These are phyloP conservation scores for Chaetomium strumarium DNA, from an alignment of 2,329 filamentous ascomycete genomes.

Conservation along the genomic window DNA sequence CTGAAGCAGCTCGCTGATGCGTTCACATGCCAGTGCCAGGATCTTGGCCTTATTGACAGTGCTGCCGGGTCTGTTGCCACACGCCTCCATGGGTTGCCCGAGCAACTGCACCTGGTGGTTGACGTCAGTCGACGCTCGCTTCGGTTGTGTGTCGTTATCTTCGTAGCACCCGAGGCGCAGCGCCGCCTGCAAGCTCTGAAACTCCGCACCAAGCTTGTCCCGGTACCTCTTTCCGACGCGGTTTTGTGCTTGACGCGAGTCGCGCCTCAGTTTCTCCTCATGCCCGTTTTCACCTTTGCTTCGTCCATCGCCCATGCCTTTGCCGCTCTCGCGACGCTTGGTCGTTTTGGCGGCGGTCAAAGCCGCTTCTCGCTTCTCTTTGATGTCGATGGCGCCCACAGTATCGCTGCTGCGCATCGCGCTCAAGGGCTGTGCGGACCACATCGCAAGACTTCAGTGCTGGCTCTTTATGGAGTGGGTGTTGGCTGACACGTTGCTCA, in stretches of 20 bases:
- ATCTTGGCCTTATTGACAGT: conserved; percentile 19
- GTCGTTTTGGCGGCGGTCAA: too few relatives aligned
- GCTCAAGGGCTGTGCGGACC: too few relatives aligned
- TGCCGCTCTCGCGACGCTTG: too few relatives aligned
- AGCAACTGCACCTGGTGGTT: not conserved
- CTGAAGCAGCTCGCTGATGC: conserved; percentile 8
- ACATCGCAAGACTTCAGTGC: too few relatives aligned
- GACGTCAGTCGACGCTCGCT: not conserved
- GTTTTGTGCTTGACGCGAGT: conserved; percentile 11
- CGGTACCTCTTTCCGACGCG: conserved; percentile 22
- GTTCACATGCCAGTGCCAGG: conserved; percentile 18
- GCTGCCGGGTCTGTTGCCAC: not conserved
- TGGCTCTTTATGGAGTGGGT: too few relatives aligned
- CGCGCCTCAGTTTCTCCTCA: too few relatives aligned
- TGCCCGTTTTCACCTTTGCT: too few relatives aligned
- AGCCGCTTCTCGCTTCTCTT: too few relatives aligned
- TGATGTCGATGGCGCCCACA: too few relatives aligned
- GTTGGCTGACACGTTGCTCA: too few relatives aligned
- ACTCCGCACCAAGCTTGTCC: conserved; percentile 19
- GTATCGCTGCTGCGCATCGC: too few relatives aligned
- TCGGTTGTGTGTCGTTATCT: not conserved
- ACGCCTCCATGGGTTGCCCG: not conserved
- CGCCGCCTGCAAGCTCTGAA: conserved; percentile 16
- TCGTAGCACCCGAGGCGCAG: conserved; percentile 4
- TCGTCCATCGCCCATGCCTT: too few relatives aligned